Percentiles rank a stretch among this genome's conserved stretches.
Evolutionary conservation across 768 basidiomycete genomes (phyloP).

Genomic region (Suillus lakei): DNA sequence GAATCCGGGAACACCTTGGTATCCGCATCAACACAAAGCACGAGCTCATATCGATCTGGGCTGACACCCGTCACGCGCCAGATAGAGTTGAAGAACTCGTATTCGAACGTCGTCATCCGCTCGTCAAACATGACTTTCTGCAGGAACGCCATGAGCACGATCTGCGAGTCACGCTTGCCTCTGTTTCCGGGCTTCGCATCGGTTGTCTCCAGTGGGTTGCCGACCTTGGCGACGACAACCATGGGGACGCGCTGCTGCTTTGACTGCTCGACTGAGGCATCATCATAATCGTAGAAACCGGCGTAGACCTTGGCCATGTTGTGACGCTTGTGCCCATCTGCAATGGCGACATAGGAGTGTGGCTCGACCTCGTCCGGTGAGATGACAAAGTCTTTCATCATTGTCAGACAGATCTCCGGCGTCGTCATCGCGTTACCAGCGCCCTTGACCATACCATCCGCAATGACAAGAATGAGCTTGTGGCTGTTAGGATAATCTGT

Average conservation of each 20-base stretch:
- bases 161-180: slow-evolving; percentile 98
- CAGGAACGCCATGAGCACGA: slow-evolving; percentile 95
- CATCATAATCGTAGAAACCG: slow-evolving; percentile 95
- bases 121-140: slow-evolving; percentile 99
- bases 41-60: slow-evolving; percentile 94
- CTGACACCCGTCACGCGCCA: slow-evolving; percentile 96
- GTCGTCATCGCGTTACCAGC: slow-evolving; percentile 88
- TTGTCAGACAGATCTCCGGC: slow-evolving; percentile 89
- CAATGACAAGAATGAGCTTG: slow-evolving; percentile 93
- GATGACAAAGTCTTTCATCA: slow-evolving; percentile 97
- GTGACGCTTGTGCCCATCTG: slow-evolving; percentile 99
- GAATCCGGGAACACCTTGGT: slow-evolving; percentile 99
- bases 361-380: slow-evolving; percentile 84
- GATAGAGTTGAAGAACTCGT: slow-evolving; percentile 98
- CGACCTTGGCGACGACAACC: slow-evolving; percentile 93
- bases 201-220: slow-evolving; percentile 87
- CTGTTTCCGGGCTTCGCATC: slow-evolving; percentile 97
- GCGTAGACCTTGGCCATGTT: slow-evolving; percentile 99
- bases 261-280: slow-evolving; percentile 82
- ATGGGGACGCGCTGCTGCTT: slow-evolving; percentile 98
- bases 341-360: slow-evolving; percentile 97
- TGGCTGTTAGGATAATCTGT: slow-evolving; percentile 99
- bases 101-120: slow-evolving; percentile 99
- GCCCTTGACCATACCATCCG: slow-evolving; percentile 98
- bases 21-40: slow-evolving; percentile 96